Base-by-base conservation (phyloP, 768 basidiomycete genomes). In the Tricholoma terreum region DNA sequence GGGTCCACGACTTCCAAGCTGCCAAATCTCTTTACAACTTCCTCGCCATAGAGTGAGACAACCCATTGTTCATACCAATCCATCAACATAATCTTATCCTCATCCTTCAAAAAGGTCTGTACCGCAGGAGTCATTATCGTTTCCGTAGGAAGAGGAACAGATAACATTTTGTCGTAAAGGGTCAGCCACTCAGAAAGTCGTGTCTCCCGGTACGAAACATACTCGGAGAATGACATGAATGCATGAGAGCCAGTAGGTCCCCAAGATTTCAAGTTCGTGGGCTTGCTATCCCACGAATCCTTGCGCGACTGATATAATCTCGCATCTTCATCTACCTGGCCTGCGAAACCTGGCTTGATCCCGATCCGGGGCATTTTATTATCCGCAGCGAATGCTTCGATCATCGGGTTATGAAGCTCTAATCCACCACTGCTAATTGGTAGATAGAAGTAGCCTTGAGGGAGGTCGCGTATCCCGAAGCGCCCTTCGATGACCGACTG, bases 1-100 rank as follows among this genome's bases (percentile, higher is more conserved):
- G 73, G 63, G 61, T 79, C 75, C 7, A 79, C 76, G 12, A 72
- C 67, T 21, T 75, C 72, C 56, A 77, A 57, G 27, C 71, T 65
- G 1, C 77, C 77, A 64, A 76, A 79, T 50, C 69, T 73, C 57
- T 65, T 66, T 38, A 74, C 65, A 14, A 78, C 63, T 42, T 76
- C 74, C 43, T 74, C 71, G 3, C 75, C 75, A 64, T 77, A 77
- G 34, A 73, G 61, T 22, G 70, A 67, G 30, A 73, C 58, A n/a
- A 76, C 61, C 76, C 76, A 78, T 42, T 62, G 60, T 11, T 71
- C 62, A 53, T 76, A 74, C 61, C 67, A 71, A 30, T 64, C 64
- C 61, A 69, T 51, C 1, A 33, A 21, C 63, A 59, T 60, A 6
- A 42, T 48, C 22, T 5, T 14, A 27, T 51, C 40, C 31, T 54